Percentiles rank a stretch among this genome's conserved stretches.
Conservation (phyloP, 2,329 filamentous ascomycete species). For the Aureobasidium sp. region DNA sequence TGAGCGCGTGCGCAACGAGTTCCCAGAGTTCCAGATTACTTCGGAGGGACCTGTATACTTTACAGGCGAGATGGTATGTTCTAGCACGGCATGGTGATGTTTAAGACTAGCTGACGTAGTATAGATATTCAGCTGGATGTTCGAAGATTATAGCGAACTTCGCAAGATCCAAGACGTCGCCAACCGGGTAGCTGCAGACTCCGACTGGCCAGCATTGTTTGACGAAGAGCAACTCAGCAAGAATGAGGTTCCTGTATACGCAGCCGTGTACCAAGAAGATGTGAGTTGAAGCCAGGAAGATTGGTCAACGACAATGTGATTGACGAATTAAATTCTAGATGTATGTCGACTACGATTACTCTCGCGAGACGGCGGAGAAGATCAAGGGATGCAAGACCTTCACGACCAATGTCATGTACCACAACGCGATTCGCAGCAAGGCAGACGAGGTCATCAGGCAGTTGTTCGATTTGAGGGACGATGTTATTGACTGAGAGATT, state of each 20-base stretch:
- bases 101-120: background rate
- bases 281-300: background rate
- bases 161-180: constrained; percentile 59
- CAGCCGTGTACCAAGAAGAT: constrained; percentile 65
- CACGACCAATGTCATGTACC: constrained; percentile 80
- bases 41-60: constrained; percentile 58
- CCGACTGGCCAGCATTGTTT: constrained; percentile 70
- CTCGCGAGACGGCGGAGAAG: constrained; percentile 62
- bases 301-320: background rate
- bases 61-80: constrained; percentile 71
- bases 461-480: constrained; percentile 69
- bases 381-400: constrained; percentile 73
- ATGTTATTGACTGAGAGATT: constrained; percentile 45
- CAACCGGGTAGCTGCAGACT: constrained; percentile 57
- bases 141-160: constrained; percentile 72
- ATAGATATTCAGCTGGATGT: constrained; percentile 70
- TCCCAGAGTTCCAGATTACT: constrained; percentile 40
- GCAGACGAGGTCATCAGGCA: constrained; percentile 68
- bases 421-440: constrained; percentile 68
- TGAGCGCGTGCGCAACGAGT: constrained; percentile 49
- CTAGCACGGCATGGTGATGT: background rate
- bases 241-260: constrained; percentile 80
- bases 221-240: constrained; percentile 61
- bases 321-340: constrained; percentile 49
- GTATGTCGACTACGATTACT: constrained; percentile 76